Conservation (phyloP, 805 yeast species). For the Metschnikowia hibisci region DNA sequence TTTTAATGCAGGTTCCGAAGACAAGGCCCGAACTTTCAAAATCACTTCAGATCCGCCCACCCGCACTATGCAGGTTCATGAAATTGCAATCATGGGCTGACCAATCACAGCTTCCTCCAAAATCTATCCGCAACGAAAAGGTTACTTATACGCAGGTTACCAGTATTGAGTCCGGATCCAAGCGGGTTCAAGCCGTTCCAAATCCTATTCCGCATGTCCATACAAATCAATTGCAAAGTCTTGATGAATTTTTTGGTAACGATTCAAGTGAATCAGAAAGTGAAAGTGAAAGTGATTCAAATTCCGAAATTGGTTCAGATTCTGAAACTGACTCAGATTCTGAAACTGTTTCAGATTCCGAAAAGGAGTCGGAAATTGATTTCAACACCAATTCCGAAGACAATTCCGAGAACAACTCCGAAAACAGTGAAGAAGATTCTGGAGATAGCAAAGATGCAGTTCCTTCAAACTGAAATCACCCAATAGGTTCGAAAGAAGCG, state of each 20-base stretch:
- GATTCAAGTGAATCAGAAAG: conserved; percentile 19
- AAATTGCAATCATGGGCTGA: conserved; percentile 46
- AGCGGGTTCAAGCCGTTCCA: background rate
- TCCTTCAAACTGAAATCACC: too few relatives aligned
- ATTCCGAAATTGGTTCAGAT: background rate
- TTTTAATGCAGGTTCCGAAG: conserved; percentile 74
- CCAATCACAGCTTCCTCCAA: conserved; percentile 25
- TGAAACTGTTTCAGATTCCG: conserved; percentile 11
- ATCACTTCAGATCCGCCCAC: background rate
- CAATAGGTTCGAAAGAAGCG: too few relatives aligned
- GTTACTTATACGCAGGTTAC: conserved; percentile 10
- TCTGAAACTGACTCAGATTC: conserved; percentile 14
- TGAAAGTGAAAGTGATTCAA: conserved; percentile 20
- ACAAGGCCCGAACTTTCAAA: conserved; percentile 44
- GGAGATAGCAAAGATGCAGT: conserved; percentile 10
- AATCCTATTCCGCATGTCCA: conserved; percentile 5
- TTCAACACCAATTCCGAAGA: background rate
- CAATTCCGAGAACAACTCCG: conserved; percentile 14
- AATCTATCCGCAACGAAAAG: conserved; percentile 29
- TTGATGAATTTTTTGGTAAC: conserved; percentile 79
- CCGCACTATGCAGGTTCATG: conserved; percentile 18
- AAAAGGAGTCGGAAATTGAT: conserved; percentile 14
- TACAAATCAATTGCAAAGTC: conserved; percentile 60
- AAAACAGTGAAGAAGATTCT: conserved; percentile 25
- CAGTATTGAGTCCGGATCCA: conserved; percentile 13